Percentiles rank a stretch among this genome's conserved stretches.
Evolutionary conservation across 73 alveolate genomes (phyloP).

Genomic region (Uronychia setigera): DNA sequence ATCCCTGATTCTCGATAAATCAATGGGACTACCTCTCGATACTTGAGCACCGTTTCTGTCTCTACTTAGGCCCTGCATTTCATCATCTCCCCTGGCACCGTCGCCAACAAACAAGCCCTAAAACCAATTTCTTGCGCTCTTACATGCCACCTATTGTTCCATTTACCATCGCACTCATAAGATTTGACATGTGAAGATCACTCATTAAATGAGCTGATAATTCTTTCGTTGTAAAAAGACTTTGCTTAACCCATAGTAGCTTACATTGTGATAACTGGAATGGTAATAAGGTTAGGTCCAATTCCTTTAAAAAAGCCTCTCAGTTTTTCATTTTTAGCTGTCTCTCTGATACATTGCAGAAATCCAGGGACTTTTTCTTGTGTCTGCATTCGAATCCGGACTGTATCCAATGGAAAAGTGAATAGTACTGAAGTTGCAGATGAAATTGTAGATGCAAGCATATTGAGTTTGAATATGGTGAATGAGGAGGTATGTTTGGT

Average conservation of each 20-base stretch:
- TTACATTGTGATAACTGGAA: constrained; percentile 13
- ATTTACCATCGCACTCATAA: constrained; percentile 6
- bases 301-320: constrained; percentile 61
- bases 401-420: background rate
- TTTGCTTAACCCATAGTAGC: constrained; percentile 13
- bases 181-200: constrained; percentile 3
- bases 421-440: background rate
- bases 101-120: background rate
- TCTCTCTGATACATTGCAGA: constrained; percentile 8
- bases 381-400: background rate
- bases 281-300: background rate
- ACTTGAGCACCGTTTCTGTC: constrained; percentile 3
- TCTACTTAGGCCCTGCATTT: constrained; percentile 35
- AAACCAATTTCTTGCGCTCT: constrained; percentile 28
- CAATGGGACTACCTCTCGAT: constrained; percentile 2
- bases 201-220: constrained; percentile 9
- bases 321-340: constrained; percentile 39
- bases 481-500: too few species aligned
- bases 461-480: background rate
- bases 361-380: background rate
- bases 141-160: constrained; percentile 14
- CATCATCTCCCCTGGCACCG: constrained; percentile 55
- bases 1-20: constrained; percentile 28
- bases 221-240: constrained; percentile 42
- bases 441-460: background rate